Percentiles rank a stretch among this genome's conserved stretches.
Conservation (phyloP, 1,284 basidiomycete genomes). For the Sporisorium graminicola region DNA sequence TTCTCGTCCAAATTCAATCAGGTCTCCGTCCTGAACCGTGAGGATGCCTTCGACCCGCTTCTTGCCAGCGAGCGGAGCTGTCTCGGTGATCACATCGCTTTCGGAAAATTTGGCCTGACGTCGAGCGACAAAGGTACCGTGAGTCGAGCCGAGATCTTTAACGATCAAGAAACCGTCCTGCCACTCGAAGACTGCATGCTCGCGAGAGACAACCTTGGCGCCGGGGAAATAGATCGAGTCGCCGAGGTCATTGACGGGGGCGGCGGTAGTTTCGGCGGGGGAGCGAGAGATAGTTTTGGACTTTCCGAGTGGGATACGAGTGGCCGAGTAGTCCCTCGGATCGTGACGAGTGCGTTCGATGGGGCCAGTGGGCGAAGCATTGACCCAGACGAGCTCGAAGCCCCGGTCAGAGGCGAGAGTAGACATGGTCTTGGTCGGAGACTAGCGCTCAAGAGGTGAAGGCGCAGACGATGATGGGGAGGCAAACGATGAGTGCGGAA, state of each 20-base stretch:
- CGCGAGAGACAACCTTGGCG: slow-evolving; percentile 46
- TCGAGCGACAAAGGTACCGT: slow-evolving; percentile 40
- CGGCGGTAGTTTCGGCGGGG: neutral
- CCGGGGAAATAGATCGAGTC: slow-evolving; percentile 12
- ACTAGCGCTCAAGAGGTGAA: neutral
- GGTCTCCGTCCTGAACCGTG: slow-evolving; percentile 12
- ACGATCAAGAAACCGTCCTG: slow-evolving; percentile 12
- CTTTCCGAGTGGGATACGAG: slow-evolving; percentile 13
- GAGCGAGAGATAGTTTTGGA: slow-evolving; percentile 25
- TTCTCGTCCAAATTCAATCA: slow-evolving; percentile 33
- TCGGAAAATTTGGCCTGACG: neutral
- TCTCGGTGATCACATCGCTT: neutral
- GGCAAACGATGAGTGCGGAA: neutral
- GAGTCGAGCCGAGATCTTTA: slow-evolving; percentile 36
- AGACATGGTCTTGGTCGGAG: slow-evolving; percentile 9
- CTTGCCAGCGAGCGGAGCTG: neutral
- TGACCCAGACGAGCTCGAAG: slow-evolving; percentile 41
- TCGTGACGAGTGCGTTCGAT: neutral
- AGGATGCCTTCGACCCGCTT: slow-evolving; percentile 6
- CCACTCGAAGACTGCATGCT: slow-evolving; percentile 43
- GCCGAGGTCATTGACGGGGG: slow-evolving; percentile 39
- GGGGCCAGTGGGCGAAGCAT: slow-evolving; percentile 27
- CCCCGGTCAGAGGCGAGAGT: neutral
- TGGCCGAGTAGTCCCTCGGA: neutral
- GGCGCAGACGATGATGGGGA: neutral